Percentiles rank a stretch among this genome's conserved stretches.
Conservation (phyloP, 2,329 filamentous ascomycete genomes). For the Celoporthe dispersa region DNA sequence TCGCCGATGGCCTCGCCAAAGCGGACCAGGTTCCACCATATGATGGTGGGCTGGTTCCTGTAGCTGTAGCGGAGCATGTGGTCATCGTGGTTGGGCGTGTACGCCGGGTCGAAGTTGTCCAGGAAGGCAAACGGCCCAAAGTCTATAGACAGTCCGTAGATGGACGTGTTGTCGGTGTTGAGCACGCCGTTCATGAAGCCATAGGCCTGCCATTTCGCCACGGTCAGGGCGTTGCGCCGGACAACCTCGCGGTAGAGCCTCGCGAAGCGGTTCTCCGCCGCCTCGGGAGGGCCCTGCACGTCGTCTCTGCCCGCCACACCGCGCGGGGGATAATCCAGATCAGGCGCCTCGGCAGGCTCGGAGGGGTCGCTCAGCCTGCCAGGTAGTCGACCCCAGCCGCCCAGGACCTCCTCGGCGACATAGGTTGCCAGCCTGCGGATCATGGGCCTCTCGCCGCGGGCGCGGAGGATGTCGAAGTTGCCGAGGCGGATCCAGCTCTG, state of each 20-base stretch:
- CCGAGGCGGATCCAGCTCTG: conserved; percentile 90
- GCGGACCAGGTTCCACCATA: conserved; percentile 98
- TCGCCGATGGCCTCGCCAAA: conserved; percentile 89
- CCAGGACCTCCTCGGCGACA: conserved; percentile 83
- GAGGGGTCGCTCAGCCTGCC: conserved; percentile 58
- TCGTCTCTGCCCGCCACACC: conserved; percentile 57
- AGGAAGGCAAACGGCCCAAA: conserved; percentile 98
- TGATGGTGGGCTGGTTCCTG: conserved; percentile 90
- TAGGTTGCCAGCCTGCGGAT: conserved; percentile 80
- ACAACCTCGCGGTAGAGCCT: conserved; percentile 87
- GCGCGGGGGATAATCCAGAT: conserved; percentile 46
- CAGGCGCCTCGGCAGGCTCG: conserved; percentile 50
- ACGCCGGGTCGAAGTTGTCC: conserved; percentile 92
- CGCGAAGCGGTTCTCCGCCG: conserved; percentile 83
- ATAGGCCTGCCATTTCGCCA: conserved; percentile 95
- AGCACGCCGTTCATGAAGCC: conserved; percentile 99
- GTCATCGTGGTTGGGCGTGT: conserved; percentile 98
- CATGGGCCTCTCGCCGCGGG: conserved; percentile 76
- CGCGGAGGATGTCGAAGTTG: conserved; percentile 92
- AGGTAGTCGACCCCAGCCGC: conserved; percentile 85
- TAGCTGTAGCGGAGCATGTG: conserved; percentile 86
- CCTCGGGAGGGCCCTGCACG: conserved; percentile 68
- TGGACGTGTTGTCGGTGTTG: conserved; percentile 96
- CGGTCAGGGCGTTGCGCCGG: conserved; percentile 82
- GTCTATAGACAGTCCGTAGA: conserved; percentile 87